Percentiles rank a stretch among this genome's conserved stretches.
phyloP scores from a whole-genome alignment of 306 rosid species.

The Prunus fruticosa region DNA sequence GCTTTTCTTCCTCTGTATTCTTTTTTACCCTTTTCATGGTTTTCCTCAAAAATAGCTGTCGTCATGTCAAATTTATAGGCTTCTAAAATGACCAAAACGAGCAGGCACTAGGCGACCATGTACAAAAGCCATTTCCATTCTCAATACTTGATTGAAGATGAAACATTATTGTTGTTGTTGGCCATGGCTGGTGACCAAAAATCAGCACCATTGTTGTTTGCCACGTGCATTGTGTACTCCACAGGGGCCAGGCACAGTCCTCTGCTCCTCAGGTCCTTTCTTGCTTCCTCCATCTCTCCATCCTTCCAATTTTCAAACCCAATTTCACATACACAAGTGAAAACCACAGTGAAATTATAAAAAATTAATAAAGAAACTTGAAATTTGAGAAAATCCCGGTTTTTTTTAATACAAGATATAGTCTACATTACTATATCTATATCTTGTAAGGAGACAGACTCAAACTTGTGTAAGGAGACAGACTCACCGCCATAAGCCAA shows the following conservation, averaged over 20 bases:
- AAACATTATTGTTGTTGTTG: slow-evolving; percentile 10
- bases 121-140: neutral
- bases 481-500: too few species aligned
- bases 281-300: slow-evolving; percentile 25
- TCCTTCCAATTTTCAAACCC: slow-evolving; percentile 20
- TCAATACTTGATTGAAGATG: slow-evolving; percentile 22
- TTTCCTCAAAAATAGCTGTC: neutral
- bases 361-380: too few species aligned
- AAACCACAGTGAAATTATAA: neutral
- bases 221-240: slow-evolving; percentile 66
- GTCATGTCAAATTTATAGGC: neutral
- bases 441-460: too few species aligned
- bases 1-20: neutral
- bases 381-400: too few species aligned
- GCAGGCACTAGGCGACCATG: slow-evolving; percentile 2
- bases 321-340: neutral
- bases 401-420: too few species aligned
- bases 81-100: neutral
- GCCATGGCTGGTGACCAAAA: slow-evolving; percentile 77
- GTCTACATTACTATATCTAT: too few species aligned
- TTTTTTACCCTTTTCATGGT: slow-evolving; percentile 5
- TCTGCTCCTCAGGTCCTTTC: slow-evolving; percentile 47
- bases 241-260: slow-evolving; percentile 82
- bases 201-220: slow-evolving; percentile 76
- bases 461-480: too few species aligned